A percentile compares a stretch with the other conserved stretches of the same genome.
Conservation (phyloP, 345 rosid genomes). For the Zanthoxylum bungeanum region DNA sequence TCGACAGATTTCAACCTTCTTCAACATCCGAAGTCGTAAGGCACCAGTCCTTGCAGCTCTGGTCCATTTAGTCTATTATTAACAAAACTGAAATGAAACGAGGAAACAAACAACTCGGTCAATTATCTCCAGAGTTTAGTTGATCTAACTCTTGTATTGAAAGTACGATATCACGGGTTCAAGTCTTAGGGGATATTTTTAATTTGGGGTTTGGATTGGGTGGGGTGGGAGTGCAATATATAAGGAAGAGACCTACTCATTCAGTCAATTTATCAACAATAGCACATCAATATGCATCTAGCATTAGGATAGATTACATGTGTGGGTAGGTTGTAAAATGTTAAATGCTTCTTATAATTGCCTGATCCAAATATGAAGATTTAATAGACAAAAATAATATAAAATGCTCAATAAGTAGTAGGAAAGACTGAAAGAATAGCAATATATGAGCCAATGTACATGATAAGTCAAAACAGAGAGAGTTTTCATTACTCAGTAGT, state of each 20-base stretch:
- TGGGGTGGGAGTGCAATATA: too few species aligned
- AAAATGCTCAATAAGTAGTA: too few species aligned
- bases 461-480: background rate
- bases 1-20: background rate
- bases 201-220: too few species aligned
- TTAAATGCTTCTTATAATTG: background rate
- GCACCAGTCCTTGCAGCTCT: slow-evolving; percentile 64
- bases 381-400: background rate
- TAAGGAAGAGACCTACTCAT: too few species aligned
- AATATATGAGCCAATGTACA: background rate
- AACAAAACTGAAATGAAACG: slow-evolving; percentile 35
- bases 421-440: background rate
- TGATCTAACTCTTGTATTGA: too few species aligned
- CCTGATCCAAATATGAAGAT: background rate
- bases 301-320: background rate
- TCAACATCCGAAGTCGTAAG: slow-evolving; percentile 75
- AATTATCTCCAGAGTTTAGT: too few species aligned
- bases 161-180: too few species aligned
- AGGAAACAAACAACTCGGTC: background rate
- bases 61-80: slow-evolving; percentile 68
- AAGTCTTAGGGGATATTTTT: too few species aligned
- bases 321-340: background rate
- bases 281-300: background rate
- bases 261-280: background rate
- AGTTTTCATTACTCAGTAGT: background rate